A percentile compares a stretch with the other conserved stretches of the same genome.
Conservation (phyloP, 441 rosid genomes). For the Erysimum cheiri region DNA sequence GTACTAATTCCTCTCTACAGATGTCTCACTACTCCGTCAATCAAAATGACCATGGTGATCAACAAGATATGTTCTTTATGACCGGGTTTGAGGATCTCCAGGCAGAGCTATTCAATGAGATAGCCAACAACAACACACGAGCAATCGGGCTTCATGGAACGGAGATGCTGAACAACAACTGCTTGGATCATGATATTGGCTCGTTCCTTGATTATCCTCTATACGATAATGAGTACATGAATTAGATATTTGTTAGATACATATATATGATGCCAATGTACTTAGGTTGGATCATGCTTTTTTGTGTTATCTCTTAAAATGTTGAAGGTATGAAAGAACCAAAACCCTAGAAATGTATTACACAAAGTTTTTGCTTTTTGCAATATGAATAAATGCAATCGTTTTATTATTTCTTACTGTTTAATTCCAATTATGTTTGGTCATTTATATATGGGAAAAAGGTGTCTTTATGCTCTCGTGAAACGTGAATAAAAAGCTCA, state of each 20-base stretch:
- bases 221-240: slow-evolving; percentile 20
- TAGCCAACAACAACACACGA: not conserved
- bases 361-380: not conserved
- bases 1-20: slow-evolving; percentile 31
- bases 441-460: slow-evolving; percentile 28
- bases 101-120: slow-evolving; percentile 25
- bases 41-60: slow-evolving; percentile 19
- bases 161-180: slow-evolving; percentile 1
- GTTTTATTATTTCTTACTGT: not conserved
- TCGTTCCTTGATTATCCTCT: slow-evolving; percentile 35
- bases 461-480: slow-evolving; percentile 20
- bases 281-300: slow-evolving; percentile 17
- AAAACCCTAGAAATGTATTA: slow-evolving; percentile 31
- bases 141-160: slow-evolving; percentile 24
- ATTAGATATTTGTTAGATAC: slow-evolving; percentile 8
- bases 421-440: slow-evolving; percentile 1
- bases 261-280: slow-evolving; percentile 7
- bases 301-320: slow-evolving; percentile 2
- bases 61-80: slow-evolving; percentile 38
- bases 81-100: slow-evolving; percentile 31
- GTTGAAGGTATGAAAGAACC: slow-evolving; percentile 21
- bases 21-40: slow-evolving; percentile 21
- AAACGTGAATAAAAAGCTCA: slow-evolving; percentile 25
- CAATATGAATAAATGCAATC: slow-evolving; percentile 13
- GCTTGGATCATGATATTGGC: slow-evolving; percentile 30